Percentiles rank a stretch among this genome's conserved stretches.
These are phyloP conservation scores for Bertia moriformis DNA, from an alignment of 2,329 filamentous ascomycete species.

Conservation along the genomic window DNA sequence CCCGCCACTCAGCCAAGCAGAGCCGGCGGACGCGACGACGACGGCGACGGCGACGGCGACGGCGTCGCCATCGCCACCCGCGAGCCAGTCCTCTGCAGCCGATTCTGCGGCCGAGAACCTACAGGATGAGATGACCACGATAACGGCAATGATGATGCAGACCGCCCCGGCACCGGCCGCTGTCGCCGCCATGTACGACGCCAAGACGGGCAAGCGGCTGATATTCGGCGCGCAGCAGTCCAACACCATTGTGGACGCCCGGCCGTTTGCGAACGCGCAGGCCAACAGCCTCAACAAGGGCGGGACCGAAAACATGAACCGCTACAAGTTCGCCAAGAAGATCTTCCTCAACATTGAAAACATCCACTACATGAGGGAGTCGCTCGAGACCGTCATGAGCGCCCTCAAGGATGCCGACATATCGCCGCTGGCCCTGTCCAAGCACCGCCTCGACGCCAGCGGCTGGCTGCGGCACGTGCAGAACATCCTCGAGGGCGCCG, in stretches of 20 bases:
- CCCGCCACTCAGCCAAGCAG: constrained; percentile 3
- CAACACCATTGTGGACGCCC: constrained; percentile 90
- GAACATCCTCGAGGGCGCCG: constrained; percentile 69
- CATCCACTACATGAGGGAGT: constrained; percentile 94
- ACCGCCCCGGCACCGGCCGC: constrained; percentile 13
- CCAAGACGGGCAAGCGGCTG: constrained; percentile 27
- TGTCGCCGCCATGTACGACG: constrained; percentile 5
- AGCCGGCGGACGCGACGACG: constrained; percentile 9
- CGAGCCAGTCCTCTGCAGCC: no score
- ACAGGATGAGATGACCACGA: constrained; percentile 60
- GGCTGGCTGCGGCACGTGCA: constrained; percentile 84
- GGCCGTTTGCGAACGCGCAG: constrained; percentile 83
- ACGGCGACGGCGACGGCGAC: constrained; percentile 5
- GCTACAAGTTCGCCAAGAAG: constrained; percentile 84
- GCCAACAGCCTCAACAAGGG: constrained; percentile 76
- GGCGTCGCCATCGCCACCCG: constrained; percentile 26
- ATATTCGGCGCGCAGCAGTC: constrained; percentile 85
- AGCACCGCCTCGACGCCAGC: constrained; percentile 67
- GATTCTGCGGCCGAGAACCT: constrained; percentile 49
- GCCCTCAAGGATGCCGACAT: constrained; percentile 86
- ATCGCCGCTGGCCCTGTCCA: constrained; percentile 65
- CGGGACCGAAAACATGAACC: constrained; percentile 94
- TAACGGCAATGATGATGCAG: no score
- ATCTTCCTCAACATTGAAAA: constrained; percentile 93
- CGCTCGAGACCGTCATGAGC: constrained; percentile 73